phyloP scores from a whole-genome alignment of 2,329 filamentous ascomycete species.

The Tolypocladium sp. region DNA sequence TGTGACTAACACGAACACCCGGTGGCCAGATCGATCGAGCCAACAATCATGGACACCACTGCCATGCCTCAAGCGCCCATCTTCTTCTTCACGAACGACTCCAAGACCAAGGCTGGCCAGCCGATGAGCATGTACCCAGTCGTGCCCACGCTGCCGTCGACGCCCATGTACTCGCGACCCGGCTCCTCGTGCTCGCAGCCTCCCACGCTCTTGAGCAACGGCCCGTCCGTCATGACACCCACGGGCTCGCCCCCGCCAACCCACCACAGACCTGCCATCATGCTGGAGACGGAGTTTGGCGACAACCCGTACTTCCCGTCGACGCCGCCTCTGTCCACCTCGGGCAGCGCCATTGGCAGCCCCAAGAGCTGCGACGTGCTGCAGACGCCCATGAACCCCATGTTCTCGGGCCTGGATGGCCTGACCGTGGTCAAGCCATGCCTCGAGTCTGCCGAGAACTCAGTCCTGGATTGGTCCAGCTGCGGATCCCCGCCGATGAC shows the following conservation, averaged over 20 bases:
- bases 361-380: slow-evolving; percentile 69
- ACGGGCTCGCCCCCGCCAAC: slow-evolving; percentile 66
- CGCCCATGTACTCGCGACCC: slow-evolving; percentile 56
- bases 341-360: slow-evolving; percentile 79
- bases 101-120: slow-evolving; percentile 45
- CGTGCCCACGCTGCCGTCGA: slow-evolving; percentile 47
- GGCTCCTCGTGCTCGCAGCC: slow-evolving; percentile 57
- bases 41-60: slow-evolving; percentile 52
- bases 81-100: slow-evolving; percentile 80
- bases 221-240: slow-evolving; percentile 59
- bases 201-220: slow-evolving; percentile 45
- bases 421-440: slow-evolving; percentile 58
- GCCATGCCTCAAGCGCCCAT: slow-evolving; percentile 57
- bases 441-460: slow-evolving; percentile 63
- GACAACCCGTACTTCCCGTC: slow-evolving; percentile 69
- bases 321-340: slow-evolving; percentile 78
- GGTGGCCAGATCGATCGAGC: slow-evolving; percentile 7
- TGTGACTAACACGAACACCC: neutral
- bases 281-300: slow-evolving; percentile 68
- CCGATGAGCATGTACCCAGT: slow-evolving; percentile 37
- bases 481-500: slow-evolving; percentile 79
- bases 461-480: slow-evolving; percentile 69
- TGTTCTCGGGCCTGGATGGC: slow-evolving; percentile 64
- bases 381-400: slow-evolving; percentile 73
- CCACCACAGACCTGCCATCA: slow-evolving; percentile 67